Evolutionary conservation across 2,329 filamentous ascomycete genomes (phyloP).

Genomic region (Pezicula carpinea): DNA sequence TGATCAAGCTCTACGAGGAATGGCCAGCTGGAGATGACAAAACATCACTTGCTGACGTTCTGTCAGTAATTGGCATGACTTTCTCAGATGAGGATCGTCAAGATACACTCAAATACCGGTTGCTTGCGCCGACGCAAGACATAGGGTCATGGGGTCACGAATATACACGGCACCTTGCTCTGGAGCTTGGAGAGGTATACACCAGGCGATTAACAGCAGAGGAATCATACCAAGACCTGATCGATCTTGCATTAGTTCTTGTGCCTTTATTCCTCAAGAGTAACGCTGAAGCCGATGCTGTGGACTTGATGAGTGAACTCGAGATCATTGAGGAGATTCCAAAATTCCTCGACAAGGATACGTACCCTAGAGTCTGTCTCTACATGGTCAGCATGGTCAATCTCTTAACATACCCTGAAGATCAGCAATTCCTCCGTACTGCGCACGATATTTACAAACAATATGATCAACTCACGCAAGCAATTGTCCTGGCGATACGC

Average conservation of each 20-base stretch:
- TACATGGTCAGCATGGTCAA: slow-evolving; percentile 99
- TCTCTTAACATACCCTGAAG: slow-evolving; percentile 93
- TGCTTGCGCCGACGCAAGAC: slow-evolving; percentile 85
- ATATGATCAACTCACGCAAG: slow-evolving; percentile 90
- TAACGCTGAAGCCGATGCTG: slow-evolving; percentile 96
- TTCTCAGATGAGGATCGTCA: slow-evolving; percentile 94
- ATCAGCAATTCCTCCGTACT: slow-evolving; percentile 88
- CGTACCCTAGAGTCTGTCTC: slow-evolving; percentile 85
- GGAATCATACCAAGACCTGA: slow-evolving; percentile 75
- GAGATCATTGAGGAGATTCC: slow-evolving; percentile 94
- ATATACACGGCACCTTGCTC: slow-evolving; percentile 90
- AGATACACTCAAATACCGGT: slow-evolving; percentile 92
- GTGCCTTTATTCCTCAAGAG: slow-evolving; percentile 95
- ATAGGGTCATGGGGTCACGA: slow-evolving; percentile 98
- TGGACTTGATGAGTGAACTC: slow-evolving; percentile 93
- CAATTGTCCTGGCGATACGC: slow-evolving; percentile 89
- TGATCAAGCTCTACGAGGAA: slow-evolving; percentile 82
- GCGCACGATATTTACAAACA: slow-evolving; percentile 91
- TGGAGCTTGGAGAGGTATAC: slow-evolving; percentile 95
- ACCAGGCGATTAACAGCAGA: slow-evolving; percentile 82
- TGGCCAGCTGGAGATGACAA: slow-evolving; percentile 85
- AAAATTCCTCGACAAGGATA: slow-evolving; percentile 88
- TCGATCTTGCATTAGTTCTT: slow-evolving; percentile 76
- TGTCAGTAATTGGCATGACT: slow-evolving; percentile 98
- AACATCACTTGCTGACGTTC: slow-evolving; percentile 85